Percentiles rank a stretch among this genome's conserved stretches.
phyloP scores from a whole-genome alignment of 1,284 basidiomycete genomes.

The Lentinula novae-zelandiae region DNA sequence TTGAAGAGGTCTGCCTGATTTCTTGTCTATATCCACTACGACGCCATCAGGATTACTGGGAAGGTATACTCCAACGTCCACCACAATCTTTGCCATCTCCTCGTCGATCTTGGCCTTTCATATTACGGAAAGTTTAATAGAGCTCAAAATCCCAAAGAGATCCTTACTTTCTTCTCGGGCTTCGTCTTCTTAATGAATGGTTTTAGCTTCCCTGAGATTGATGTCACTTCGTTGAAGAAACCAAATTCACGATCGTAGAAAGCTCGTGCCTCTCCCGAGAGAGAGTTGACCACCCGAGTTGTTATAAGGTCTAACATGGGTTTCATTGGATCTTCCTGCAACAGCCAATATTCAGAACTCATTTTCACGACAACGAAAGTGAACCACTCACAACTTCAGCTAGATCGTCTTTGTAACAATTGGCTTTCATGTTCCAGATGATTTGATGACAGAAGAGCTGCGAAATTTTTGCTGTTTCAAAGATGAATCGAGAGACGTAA shows the following conservation, averaged over 20 bases:
- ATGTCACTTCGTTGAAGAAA: constrained; percentile 97
- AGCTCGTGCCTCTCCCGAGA: constrained; percentile 87
- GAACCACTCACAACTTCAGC: constrained; percentile 66
- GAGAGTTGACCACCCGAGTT: constrained; percentile 74
- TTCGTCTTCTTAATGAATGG: constrained; percentile 96
- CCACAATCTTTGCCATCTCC: constrained; percentile 95
- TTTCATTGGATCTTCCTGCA: constrained; percentile 91
- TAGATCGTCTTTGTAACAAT: constrained; percentile 90
- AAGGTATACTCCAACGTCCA: constrained; percentile 93
- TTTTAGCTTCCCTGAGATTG: constrained; percentile 96
- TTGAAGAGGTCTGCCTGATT: constrained; percentile 93
- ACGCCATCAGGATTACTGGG: constrained; percentile 97
- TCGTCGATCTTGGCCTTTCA: constrained; percentile 95
- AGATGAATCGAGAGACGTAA: constrained; percentile 95
- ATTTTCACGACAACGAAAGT: not conserved
- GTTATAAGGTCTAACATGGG: constrained; percentile 90
- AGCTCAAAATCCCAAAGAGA: no score
- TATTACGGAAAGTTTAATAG: no score
- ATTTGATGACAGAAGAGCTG: constrained; percentile 99
- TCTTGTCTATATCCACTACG: constrained; percentile 95
- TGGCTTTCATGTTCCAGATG: constrained; percentile 99
- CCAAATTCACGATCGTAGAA: constrained; percentile 96
- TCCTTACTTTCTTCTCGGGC: constrained; percentile 89
- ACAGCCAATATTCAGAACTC: not conserved
- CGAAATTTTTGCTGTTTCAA: constrained; percentile 96